phyloP scores from a whole-genome alignment of 1,284 basidiomycete species.

The Gastroboletus turbinatus region DNA sequence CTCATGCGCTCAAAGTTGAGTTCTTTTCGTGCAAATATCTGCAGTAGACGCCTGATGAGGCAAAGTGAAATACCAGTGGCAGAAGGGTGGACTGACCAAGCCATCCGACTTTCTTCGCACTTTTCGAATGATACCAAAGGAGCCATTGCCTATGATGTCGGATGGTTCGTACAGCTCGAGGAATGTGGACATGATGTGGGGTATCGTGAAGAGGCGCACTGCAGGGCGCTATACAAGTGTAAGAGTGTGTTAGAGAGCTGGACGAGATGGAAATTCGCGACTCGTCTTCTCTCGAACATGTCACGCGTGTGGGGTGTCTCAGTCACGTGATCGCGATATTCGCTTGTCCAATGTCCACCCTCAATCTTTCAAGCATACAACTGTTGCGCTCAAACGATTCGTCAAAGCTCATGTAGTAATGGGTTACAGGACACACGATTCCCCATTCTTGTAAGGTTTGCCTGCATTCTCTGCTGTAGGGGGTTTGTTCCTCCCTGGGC shows the following conservation, averaged over 20 bases:
- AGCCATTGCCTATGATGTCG: constrained; percentile 94
- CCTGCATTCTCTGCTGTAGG: background rate
- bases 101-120: constrained; percentile 86
- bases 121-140: constrained; percentile 95
- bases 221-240: background rate
- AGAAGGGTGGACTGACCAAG: constrained; percentile 53
- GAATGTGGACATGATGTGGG: constrained; percentile 39
- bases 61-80: constrained; percentile 5
- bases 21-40: constrained; percentile 92
- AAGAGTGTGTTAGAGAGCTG: background rate
- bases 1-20: constrained; percentile 95
- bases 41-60: background rate
- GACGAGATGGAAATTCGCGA: constrained; percentile 26
- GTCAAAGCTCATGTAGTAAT: no score
- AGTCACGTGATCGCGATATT: constrained; percentile 30
- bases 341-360: no score
- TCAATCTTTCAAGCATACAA: no score
- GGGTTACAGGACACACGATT: no score
- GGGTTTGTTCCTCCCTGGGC: no score
- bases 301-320: constrained; percentile 16
- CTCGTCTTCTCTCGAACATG: constrained; percentile 20
- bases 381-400: no score
- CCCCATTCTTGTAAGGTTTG: background rate
- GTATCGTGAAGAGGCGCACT: background rate
- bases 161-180: constrained; percentile 83